These are phyloP conservation scores for Sporothrix protearum DNA, from an alignment of 2,329 filamentous ascomycete genomes.

Conservation along the genomic window DNA sequence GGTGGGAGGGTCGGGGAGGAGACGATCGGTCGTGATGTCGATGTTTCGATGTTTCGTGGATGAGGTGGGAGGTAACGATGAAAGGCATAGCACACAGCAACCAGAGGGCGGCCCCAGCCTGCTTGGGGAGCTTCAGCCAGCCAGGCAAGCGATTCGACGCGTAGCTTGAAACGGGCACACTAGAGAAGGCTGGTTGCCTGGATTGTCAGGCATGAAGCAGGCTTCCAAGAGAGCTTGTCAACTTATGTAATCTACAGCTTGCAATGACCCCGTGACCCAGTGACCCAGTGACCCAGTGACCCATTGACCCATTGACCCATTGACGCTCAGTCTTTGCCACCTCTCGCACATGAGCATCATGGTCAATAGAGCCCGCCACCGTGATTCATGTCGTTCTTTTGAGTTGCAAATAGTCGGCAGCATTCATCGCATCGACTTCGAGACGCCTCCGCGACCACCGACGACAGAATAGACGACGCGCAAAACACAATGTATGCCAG, in stretches of 20 bases:
- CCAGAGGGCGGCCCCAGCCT: slow-evolving; percentile 19
- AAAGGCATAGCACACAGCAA: slow-evolving; percentile 14
- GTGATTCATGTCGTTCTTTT: neutral
- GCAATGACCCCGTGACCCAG: no score
- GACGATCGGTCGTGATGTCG: neutral
- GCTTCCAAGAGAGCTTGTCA: neutral
- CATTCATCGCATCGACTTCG: neutral
- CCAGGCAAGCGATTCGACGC: slow-evolving; percentile 41
- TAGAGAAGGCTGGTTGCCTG: neutral
- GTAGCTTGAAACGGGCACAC: slow-evolving; percentile 24
- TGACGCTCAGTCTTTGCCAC: no score
- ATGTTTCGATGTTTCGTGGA: neutral
- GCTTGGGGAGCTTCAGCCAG: slow-evolving; percentile 41
- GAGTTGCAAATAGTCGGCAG: neutral
- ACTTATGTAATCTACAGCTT: neutral
- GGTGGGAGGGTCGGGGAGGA: neutral
- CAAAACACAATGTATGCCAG: neutral
- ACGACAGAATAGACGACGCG: neutral
- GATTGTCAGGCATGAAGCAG: neutral
- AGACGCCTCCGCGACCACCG: neutral
- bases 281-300: no score
- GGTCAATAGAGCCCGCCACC: neutral
- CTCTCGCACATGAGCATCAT: neutral
- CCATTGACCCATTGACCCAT: no score
- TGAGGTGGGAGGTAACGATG: neutral